Conservation (phyloP, 2,329 filamentous ascomycete species). For the Hypoxylon sp. region DNA sequence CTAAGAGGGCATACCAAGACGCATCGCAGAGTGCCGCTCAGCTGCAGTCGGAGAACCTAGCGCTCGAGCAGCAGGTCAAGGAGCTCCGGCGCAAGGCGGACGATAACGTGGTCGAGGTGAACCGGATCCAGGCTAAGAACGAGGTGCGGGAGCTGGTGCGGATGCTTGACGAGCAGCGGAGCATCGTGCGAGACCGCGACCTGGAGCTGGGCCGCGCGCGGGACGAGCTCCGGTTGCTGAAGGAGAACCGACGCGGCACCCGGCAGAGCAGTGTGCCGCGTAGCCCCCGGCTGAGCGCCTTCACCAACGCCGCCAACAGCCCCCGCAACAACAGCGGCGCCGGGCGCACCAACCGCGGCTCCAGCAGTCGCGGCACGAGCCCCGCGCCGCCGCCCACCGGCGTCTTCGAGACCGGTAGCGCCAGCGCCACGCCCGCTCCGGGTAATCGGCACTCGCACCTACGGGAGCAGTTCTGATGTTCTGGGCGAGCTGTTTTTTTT, state of each 20-base stretch:
- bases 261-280: slow-evolving; percentile 64
- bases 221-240: slow-evolving; percentile 58
- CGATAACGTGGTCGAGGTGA: slow-evolving; percentile 56
- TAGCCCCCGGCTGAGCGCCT: slow-evolving; percentile 57
- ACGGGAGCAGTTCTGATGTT: slow-evolving; percentile 45
- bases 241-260: slow-evolving; percentile 62
- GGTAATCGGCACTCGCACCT: slow-evolving; percentile 48
- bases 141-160: slow-evolving; percentile 48
- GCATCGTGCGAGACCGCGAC: slow-evolving; percentile 59
- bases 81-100: slow-evolving; percentile 53
- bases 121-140: slow-evolving; percentile 53
- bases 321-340: slow-evolving; percentile 52
- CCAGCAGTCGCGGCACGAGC: slow-evolving; percentile 60
- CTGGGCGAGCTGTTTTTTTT: neutral
- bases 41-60: slow-evolving; percentile 55
- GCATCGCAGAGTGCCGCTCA: slow-evolving; percentile 58
- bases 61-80: slow-evolving; percentile 53
- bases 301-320: slow-evolving; percentile 55
- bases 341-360: slow-evolving; percentile 41
- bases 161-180: slow-evolving; percentile 53
- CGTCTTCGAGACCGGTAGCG: slow-evolving; percentile 42
- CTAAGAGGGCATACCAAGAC: slow-evolving; percentile 65
- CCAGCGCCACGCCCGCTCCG: slow-evolving; percentile 42
- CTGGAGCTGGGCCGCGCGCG: slow-evolving; percentile 56
- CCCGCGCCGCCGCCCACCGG: slow-evolving; percentile 50